Conservation (phyloP, 1,139 yeast species). For the Candida tetrigidarum region DNA sequence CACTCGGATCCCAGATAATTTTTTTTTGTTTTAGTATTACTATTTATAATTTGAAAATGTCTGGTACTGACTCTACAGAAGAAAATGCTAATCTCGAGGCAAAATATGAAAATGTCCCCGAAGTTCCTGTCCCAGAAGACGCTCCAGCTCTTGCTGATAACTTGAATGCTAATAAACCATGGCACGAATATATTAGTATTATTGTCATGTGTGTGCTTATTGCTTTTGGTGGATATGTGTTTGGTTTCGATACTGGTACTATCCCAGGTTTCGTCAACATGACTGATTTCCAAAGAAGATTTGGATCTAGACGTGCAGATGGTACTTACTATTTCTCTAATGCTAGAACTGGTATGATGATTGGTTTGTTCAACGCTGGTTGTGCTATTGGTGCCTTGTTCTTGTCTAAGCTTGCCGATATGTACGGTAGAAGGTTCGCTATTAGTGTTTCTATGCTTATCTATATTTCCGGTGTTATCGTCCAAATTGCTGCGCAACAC, state of each 20-base stretch:
- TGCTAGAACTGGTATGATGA: constrained; percentile 56
- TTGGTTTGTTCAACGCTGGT: constrained; percentile 70
- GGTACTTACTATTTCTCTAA: constrained; percentile 42
- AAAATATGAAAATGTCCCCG: constrained; percentile 1
- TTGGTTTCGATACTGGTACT: constrained; percentile 79
- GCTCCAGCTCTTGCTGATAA: constrained; percentile 2
- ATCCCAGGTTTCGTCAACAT: constrained; percentile 69
- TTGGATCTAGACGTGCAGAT: constrained; percentile 41
- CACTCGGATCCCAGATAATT: too few relatives aligned
- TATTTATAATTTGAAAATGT: constrained; percentile 2
- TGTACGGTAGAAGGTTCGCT: constrained; percentile 56
- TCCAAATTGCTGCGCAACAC: constrained; percentile 48
- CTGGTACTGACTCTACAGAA: constrained; percentile 6
- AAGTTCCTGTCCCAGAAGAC: neutral
- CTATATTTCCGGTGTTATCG: constrained; percentile 52
- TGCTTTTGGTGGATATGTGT: constrained; percentile 71
- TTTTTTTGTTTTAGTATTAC: neutral
- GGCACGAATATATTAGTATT: constrained; percentile 13
- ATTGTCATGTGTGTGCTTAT: constrained; percentile 37
- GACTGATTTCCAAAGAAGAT: constrained; percentile 51
- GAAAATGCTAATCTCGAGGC: constrained; percentile 8
- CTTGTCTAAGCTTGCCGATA: constrained; percentile 57
- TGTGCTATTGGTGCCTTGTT: constrained; percentile 73
- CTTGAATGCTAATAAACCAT: constrained; percentile 13
- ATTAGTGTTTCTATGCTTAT: constrained; percentile 48